Percentiles rank a stretch among this genome's conserved stretches.
These are phyloP conservation scores for Tardiomyces blankii DNA, from an alignment of 1,139 yeast species.

Conservation along the genomic window DNA sequence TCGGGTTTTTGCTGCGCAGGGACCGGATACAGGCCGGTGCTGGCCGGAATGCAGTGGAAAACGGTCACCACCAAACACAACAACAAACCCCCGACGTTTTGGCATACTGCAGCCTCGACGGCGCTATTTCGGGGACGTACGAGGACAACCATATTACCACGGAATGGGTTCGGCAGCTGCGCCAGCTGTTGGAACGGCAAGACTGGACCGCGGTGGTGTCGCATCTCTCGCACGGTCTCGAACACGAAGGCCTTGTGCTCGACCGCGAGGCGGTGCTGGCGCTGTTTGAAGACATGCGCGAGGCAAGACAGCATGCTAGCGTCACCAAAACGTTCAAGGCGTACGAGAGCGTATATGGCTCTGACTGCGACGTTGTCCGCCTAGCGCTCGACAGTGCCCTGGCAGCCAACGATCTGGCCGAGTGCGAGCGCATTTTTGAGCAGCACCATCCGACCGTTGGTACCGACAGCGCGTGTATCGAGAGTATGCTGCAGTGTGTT, in stretches of 20 bases:
- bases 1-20: background rate
- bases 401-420: slow-evolving; percentile 1
- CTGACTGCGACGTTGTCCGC: background rate
- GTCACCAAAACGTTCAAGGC: background rate
- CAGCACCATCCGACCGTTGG: slow-evolving; percentile 9
- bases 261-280: background rate
- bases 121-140: background rate
- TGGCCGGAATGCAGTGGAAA: too few species aligned
- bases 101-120: background rate
- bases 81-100: background rate
- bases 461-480: slow-evolving; percentile 7
- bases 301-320: background rate
- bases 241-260: background rate
- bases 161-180: background rate
- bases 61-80: too few species aligned
- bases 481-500: slow-evolving; percentile 11
- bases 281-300: background rate
- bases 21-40: background rate
- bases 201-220: background rate
- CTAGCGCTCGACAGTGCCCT: background rate
- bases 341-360: background rate
- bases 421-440: slow-evolving; percentile 14
- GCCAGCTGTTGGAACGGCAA: background rate
- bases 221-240: background rate
- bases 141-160: background rate